A percentile compares a stretch with the other conserved stretches of the same genome.
phyloP scores from a whole-genome alignment of 495 filamentous ascomycete species.

The Penicillium nucicola region DNA sequence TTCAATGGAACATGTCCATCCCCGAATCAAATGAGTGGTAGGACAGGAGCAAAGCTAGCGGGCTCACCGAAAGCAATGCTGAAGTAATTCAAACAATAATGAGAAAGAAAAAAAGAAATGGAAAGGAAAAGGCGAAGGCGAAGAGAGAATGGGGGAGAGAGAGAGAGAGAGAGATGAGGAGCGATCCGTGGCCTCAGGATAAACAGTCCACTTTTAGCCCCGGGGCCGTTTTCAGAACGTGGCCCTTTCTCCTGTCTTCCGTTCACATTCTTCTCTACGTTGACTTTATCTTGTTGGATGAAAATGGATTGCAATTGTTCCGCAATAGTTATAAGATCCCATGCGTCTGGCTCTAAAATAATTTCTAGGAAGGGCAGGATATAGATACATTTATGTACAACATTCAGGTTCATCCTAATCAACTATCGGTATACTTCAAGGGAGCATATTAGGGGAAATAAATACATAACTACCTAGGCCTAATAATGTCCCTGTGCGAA shows the following conservation, averaged over 20 bases:
- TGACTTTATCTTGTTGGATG: neutral
- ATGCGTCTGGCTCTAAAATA: too few relatives aligned
- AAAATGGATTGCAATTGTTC: conserved; percentile 8
- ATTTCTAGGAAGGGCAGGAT: too few relatives aligned
- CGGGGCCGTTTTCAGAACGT: conserved; percentile 19
- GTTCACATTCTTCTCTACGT: too few relatives aligned
- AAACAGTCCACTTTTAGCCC: conserved; percentile 20
- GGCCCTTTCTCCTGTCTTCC: neutral
- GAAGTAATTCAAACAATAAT: neutral
- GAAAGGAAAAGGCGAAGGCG: conserved; percentile 3
- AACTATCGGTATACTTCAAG: neutral
- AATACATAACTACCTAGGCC: too few relatives aligned
- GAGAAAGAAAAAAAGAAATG: conserved; percentile 5
- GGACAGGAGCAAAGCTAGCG: conserved; percentile 4
- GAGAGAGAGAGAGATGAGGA: conserved; percentile 9
- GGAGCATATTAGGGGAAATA: too few relatives aligned
- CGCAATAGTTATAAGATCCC: too few relatives aligned
- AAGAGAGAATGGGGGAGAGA: conserved; percentile 1
- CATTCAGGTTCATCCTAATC: neutral
- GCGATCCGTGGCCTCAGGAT: conserved; percentile 16
- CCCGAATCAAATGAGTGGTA: conserved; percentile 6
- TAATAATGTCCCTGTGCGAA: too few relatives aligned
- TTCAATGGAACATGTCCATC: conserved; percentile 13
- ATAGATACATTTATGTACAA: too few relatives aligned
- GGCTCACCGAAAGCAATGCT: neutral